Base-by-base conservation (phyloP, 2,329 filamentous ascomycete species). In the Epichloe baconii region DNA sequence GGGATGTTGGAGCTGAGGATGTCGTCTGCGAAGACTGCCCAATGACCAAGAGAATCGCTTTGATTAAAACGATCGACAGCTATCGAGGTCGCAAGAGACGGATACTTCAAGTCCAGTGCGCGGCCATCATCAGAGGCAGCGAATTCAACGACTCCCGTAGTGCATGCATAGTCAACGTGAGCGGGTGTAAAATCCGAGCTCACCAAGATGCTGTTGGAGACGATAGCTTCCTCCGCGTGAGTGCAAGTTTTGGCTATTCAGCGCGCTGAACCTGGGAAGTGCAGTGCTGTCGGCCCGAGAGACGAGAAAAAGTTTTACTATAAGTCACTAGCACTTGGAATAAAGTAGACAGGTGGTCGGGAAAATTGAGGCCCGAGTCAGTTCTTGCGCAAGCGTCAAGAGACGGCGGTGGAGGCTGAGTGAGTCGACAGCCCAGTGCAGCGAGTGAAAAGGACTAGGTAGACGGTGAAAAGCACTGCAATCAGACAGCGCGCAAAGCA, bases 161-260 rank as follows among this genome's bases (percentile, higher is more conserved):
- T n/a, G 45, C 48, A 53, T 48, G 47, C 48, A 53, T 53, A 53
- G 52, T 51, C 38, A 41, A 38, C 46, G 46, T 23, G 36, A 19
- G 42, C 26, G n/a, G 45, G 23, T 38, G 11, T 26, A n/a, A 40
- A 11, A 15, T 44, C 31, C 26, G 14, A 23, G 26, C n/a, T 14
- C 21, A 15, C 31, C 37, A 44, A 44, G 21, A 31, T 21, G 11
- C 23, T 17, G 38, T n/a, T 26, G 21, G 14, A 34, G 19, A 37
- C n/a, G n/a, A 19, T 4, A n/a, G 19, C 15, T 42, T 19, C 12
- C 47, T 17, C 19, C 19, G 19, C 19, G 19, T 21, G 1, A 23
- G 4, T 17, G 12, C 15, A 41, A 42, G 2, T 21, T 4, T 48
- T 23, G 35, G 23, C 14, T 38, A 34, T 38, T 10, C 19, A 38